Conservation (phyloP, 768 basidiomycete genomes). For the Lactifluus rugatus region DNA sequence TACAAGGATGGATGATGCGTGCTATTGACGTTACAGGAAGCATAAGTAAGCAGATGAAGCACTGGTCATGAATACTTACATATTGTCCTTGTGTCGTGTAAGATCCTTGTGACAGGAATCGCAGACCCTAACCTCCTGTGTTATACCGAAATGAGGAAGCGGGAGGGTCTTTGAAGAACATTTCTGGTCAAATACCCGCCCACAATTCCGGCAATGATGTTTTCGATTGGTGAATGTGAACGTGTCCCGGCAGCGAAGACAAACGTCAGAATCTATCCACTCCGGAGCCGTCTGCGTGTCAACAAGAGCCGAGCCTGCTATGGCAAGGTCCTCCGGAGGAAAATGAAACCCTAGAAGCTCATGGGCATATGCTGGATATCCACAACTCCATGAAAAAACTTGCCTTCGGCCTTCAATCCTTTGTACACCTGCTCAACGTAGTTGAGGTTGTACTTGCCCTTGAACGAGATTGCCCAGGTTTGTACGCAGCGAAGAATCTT, state of each 20-base stretch:
- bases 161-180: constrained; percentile 81
- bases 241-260: constrained; percentile 80
- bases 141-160: constrained; percentile 88
- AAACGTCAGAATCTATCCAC: constrained; percentile 95
- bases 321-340: constrained; percentile 65
- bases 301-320: constrained; percentile 74
- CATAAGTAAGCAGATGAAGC: constrained; percentile 19
- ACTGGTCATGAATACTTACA: constrained; percentile 30
- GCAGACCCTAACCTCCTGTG: constrained; percentile 88
- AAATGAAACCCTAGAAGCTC: constrained; percentile 61
- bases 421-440: constrained; percentile 80
- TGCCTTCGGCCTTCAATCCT: constrained; percentile 66
- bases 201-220: constrained; percentile 98
- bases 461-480: constrained; percentile 88
- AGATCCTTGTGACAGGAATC: constrained; percentile 83
- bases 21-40: constrained; percentile 14
- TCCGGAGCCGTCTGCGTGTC: constrained; percentile 89
- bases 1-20: constrained; percentile 46
- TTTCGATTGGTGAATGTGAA: constrained; percentile 96
- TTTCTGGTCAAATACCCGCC: constrained; percentile 88
- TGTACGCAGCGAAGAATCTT: constrained; percentile 74
- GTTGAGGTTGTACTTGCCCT: constrained; percentile 60
- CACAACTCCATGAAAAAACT: constrained; percentile 15
- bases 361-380: background rate
- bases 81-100: constrained; percentile 50